Percentiles rank a stretch among this genome's conserved stretches.
Conservation (phyloP, 2,329 filamentous ascomycete species). For the Talaromyces amestolkiae region DNA sequence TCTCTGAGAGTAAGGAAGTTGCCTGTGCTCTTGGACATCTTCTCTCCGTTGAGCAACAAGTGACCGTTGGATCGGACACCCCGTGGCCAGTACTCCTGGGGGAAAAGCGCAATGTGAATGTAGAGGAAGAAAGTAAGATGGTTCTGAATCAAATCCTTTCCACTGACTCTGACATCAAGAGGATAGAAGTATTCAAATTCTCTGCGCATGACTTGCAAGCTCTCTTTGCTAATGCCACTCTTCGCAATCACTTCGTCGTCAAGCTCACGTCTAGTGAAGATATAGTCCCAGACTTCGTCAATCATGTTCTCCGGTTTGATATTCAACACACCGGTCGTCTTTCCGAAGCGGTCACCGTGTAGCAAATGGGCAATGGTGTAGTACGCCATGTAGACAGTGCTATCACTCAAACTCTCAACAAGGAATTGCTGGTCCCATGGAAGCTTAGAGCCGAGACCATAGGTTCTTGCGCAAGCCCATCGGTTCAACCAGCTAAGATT, state of each 20-base stretch:
- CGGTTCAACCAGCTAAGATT: conserved; percentile 90
- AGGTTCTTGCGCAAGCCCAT: conserved; percentile 91
- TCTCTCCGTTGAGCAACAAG: conserved; percentile 90
- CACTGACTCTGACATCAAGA: conserved; percentile 79
- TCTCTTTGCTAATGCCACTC: conserved; percentile 70
- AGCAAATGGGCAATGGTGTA: conserved; percentile 63
- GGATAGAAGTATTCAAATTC: conserved; percentile 98
- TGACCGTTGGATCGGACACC: conserved; percentile 88
- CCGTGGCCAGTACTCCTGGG: conserved; percentile 81
- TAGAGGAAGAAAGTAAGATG: conserved; percentile 96
- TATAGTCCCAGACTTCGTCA: conserved; percentile 94
- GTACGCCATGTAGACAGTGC: conserved; percentile 75
- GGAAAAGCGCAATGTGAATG: conserved; percentile 86
- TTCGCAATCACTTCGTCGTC: conserved; percentile 62
- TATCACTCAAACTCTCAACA: conserved; percentile 89
- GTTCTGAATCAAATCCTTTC: conserved; percentile 90
- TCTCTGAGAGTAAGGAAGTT: conserved; percentile 94
- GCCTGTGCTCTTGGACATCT: conserved; percentile 97
- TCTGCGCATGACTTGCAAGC: conserved; percentile 75
- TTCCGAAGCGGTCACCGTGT: conserved; percentile 83
- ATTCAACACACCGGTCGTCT: conserved; percentile 64
- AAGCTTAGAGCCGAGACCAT: conserved; percentile 87
- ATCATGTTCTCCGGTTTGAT: conserved; percentile 83
- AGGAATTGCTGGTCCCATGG: conserved; percentile 91
- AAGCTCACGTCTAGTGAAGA: conserved; percentile 75